A percentile compares a stretch with the other conserved stretches of the same genome.
Evolutionary conservation across 2,329 filamentous ascomycete genomes (phyloP).

Genomic region (Lecanoromycetidae sp.): DNA sequence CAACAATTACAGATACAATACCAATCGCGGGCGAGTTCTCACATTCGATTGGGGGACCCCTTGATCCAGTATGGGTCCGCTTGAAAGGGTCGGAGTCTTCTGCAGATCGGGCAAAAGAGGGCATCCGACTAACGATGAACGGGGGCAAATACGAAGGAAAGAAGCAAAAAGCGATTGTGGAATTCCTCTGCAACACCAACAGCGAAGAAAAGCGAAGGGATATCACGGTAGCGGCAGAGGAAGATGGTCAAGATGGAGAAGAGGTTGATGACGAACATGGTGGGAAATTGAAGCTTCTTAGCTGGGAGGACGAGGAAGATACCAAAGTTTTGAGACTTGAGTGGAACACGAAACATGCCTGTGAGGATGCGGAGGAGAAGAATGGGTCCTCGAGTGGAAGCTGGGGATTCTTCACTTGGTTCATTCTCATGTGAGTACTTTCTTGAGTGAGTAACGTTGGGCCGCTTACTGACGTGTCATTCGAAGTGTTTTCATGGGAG

Average conservation of each 20-base stretch:
- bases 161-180: constrained; percentile 65
- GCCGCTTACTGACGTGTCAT: constrained; percentile 18
- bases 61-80: constrained; percentile 55
- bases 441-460: constrained; percentile 10
- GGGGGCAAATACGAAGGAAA: constrained; percentile 41
- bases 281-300: constrained; percentile 53
- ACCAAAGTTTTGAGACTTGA: constrained; percentile 58
- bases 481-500: constrained; percentile 65
- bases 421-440: constrained; percentile 70
- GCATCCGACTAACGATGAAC: constrained; percentile 56
- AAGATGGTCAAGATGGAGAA: constrained; percentile 20
- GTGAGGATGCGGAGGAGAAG: constrained; percentile 45
- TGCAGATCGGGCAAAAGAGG: constrained; percentile 56
- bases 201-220: constrained; percentile 21
- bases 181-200: constrained; percentile 56
- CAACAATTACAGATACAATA: constrained; percentile 35
- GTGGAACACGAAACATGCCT: constrained; percentile 83
- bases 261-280: constrained; percentile 27
- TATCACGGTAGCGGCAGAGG: constrained; percentile 16
- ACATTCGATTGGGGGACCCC: constrained; percentile 42
- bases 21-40: constrained; percentile 64
- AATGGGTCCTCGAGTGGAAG: constrained; percentile 37
- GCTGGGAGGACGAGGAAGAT: constrained; percentile 54
- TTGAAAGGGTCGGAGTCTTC: constrained; percentile 54
- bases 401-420: constrained; percentile 98